Base-by-base conservation (phyloP, 2,329 filamentous ascomycete genomes). In the Botrytis sinoallii region DNA sequence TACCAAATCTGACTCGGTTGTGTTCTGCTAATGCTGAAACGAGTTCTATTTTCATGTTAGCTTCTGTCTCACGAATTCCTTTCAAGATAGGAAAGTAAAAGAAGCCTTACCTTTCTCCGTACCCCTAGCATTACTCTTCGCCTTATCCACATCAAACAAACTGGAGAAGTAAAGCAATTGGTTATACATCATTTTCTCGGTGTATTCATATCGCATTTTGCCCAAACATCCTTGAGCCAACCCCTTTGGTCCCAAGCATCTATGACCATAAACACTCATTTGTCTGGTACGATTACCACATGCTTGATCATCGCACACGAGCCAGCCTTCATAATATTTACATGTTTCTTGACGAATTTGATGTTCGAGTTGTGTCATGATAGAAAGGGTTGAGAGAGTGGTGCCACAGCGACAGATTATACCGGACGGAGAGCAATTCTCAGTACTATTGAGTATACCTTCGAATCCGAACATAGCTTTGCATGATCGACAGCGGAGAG, bases 131-230 rank as follows among this genome's bases (percentile, higher is more conserved):
- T 84, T 86, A 64, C 79, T 80, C 76, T 89, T 89, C 22, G 92
- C 92, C 83, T 93, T 94, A 75, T 98, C 95, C 4, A 97, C 92
- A 82, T 99, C 95, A 86, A 94, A 99, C 72, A 98, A 84, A 67
- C 88, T 88, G 44, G 92, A 88, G 81, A 95, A 92, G 84, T 97
- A 99, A 72, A 98, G 84, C 59, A 99, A 86, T 84, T 99, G 96
- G 82, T 97, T 98, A 84, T 98, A 98, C 74, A 98, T 88, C 79
- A 92, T 91, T 84, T 96, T 95, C 84, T 98, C 96, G 0, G 88
- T 87, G 80, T 93, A 92, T 84, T 97, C 94, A 81, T 95, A 98
- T 35, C 88, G 85, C 95, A 99, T 98, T 68, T 89, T 89, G 32
- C 96, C 96, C 6, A 91, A 85, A 82, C 96, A 99, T 72, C 94